Base-by-base conservation (phyloP, 805 yeast genomes). In the Pichia rugopelliculosa region DNA sequence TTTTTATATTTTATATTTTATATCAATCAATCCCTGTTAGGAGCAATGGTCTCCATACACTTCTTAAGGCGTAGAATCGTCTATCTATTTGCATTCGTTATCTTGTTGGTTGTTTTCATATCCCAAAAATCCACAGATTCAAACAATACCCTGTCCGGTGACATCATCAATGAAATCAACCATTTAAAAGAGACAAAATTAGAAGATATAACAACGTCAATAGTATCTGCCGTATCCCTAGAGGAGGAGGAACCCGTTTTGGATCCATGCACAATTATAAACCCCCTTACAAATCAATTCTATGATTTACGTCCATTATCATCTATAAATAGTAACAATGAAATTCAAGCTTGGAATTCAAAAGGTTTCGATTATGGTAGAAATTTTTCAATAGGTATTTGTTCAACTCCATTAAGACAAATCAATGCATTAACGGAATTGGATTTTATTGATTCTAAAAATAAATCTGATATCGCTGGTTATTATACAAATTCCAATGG, bases 381-480 rank as follows among this genome's bases (percentile, higher is more conserved):
- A 42, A 89, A 89, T 64, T 89, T 83, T 67, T 84, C 91, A 1
- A 55, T 84, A 38, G 84, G 86, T n/a, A 68, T 84, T 3, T 84
- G 91, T 56, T 74, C 85, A 45, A 65, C 80, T n/a, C 78, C 83
- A 23, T 57, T 75, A 38, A 57, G 61, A 42, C 59, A 57, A 10
- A 49, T 54, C 3, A 50, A 53, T 8, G 45, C 45, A 4, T 44
- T 60, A n/a, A 55, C 56, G 38, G 50, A 56, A 42, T 42, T 54
- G 5, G 75, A 70, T 50, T 65, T 64, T 44, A 44, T 47, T 2
- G 71, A 63, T 39, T 55, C 67, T 43, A 47, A 30, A 52, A 72
- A 75, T 48, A 68, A 68, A 6, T 62, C 74, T 12, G 65, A 64
- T 42, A 74, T 79, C 39, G 85, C 86, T 21, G 89, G 78, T 0